A percentile compares a stretch with the other conserved stretches of the same genome.
These are phyloP conservation scores for Paxillus involutus DNA, from an alignment of 768 basidiomycete genomes.

Conservation along the genomic window DNA sequence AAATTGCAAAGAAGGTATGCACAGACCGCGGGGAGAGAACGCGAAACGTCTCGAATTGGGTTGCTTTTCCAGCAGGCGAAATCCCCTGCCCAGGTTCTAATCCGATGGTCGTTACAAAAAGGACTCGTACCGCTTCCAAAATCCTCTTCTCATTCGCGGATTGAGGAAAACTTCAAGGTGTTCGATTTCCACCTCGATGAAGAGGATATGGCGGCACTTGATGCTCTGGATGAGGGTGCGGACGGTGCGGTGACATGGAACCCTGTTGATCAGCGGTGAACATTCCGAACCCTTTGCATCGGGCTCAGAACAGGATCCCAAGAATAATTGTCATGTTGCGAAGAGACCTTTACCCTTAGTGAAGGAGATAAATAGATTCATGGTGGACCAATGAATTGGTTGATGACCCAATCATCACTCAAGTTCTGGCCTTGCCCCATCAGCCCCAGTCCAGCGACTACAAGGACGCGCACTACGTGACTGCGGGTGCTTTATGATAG, in stretches of 20 bases:
- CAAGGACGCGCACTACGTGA: too few species aligned
- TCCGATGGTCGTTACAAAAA: constrained; percentile 53
- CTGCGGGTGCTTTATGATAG: too few species aligned
- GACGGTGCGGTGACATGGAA: constrained; percentile 82
- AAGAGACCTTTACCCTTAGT: too few species aligned
- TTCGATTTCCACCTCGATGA: constrained; percentile 69
- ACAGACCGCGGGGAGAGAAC: background rate
- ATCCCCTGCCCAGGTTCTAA: constrained; percentile 42
- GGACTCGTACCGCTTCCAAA: constrained; percentile 75
- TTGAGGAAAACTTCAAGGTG: constrained; percentile 69
- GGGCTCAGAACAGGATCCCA: background rate
- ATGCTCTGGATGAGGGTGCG: constrained; percentile 67
- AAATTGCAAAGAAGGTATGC: constrained; percentile 56
- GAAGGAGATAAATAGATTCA: too few species aligned
- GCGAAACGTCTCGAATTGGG: background rate
- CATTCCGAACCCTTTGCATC: background rate
- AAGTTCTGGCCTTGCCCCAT: too few species aligned
- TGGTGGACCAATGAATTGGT: too few species aligned
- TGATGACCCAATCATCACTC: too few species aligned
- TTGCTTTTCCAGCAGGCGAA: constrained; percentile 23
- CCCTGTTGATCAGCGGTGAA: constrained; percentile 48
- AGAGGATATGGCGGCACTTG: constrained; percentile 63
- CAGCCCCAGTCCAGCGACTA: too few species aligned
- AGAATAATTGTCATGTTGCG: too few species aligned
- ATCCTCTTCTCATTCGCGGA: constrained; percentile 62